Evolutionary conservation across 2,329 filamentous ascomycete species (phyloP).

Genomic region (Penicillium corylophilum): DNA sequence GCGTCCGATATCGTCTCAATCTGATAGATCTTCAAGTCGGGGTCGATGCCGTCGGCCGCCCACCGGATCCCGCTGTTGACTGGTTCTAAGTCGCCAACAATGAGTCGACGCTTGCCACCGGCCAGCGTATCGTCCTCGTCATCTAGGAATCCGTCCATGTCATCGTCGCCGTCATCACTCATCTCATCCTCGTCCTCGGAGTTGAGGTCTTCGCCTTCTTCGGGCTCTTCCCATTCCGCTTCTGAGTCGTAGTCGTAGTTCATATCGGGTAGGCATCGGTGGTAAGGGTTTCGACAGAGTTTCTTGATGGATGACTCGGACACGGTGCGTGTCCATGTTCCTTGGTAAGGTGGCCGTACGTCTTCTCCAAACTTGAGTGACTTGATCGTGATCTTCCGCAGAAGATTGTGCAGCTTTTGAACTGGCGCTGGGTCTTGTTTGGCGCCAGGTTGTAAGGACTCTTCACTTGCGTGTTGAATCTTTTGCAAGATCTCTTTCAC

Average conservation of each 20-base stretch:
- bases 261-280: constrained; percentile 51
- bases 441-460: constrained; percentile 36
- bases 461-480: constrained; percentile 43
- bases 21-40: constrained; percentile 59
- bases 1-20: constrained; percentile 70
- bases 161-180: constrained; percentile 69
- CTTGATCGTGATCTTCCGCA: constrained; percentile 55
- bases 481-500: constrained; percentile 63
- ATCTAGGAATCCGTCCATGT: constrained; percentile 87
- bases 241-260: constrained; percentile 68
- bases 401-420: constrained; percentile 33
- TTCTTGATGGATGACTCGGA: constrained; percentile 42
- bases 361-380: constrained; percentile 62
- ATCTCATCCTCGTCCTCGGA: constrained; percentile 64
- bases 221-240: constrained; percentile 64
- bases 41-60: constrained; percentile 57
- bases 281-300: constrained; percentile 56
- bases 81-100: constrained; percentile 70
- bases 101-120: constrained; percentile 56
- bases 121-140: constrained; percentile 70
- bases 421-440: constrained; percentile 24
- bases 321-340: constrained; percentile 57
- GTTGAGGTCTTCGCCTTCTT: constrained; percentile 70
- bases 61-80: constrained; percentile 80
- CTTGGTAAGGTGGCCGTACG: constrained; percentile 62